Base-by-base conservation (phyloP, 2,329 filamentous ascomycete genomes). In the Thelonectria discophora region DNA sequence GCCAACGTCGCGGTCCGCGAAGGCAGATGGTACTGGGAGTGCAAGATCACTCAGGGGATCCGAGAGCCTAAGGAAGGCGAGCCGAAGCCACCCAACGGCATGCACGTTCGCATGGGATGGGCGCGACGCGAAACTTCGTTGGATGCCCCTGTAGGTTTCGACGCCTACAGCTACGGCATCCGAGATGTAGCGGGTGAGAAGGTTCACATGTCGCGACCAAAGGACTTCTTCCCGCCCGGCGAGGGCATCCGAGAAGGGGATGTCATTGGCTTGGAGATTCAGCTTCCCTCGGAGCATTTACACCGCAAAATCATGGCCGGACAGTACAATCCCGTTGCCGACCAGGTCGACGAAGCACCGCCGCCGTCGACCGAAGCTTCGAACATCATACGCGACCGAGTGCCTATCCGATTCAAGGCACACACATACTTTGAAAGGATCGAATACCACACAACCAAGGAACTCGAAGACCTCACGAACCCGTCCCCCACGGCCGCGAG, bases 381-480 rank as follows among this genome's bases (percentile, higher is more conserved):
- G 15, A 95, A 98, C 75, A 91, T 98, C 64, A 92, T 99, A 62
- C 92, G 96, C 64, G 96, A 99, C 76, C 91, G 95, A 50, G 93
- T 97, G 46, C 94, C 95, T 1, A 97, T 98, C 67, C 89, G 94
- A 10, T 96, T 97, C 81, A 97, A 97, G 77, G 88, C 90, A 43
- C 93, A 96, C 75, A 90, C 94, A 55, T 97, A 96, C 79, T 97
- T 97, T 76, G 94, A 98, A 78, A 90, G 92, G 74, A 91, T 93
- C 66, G 93, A 97, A 74, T 96, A 96, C 75, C 91, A 94, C 69
- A 84, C 92, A 0, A 90, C 90, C 11, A 96, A 97, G 74, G 90
- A 96, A 67, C 87, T 98, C 42, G 94, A 97, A 71, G 91, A 97
- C 70, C 80, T 91, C 18, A 89, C 93, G 82, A 92, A 91, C 72